Percentiles rank a stretch among this genome's conserved stretches.
These are phyloP conservation scores for Cubamyces sp. DNA, from an alignment of 768 basidiomycete species.

Conservation along the genomic window DNA sequence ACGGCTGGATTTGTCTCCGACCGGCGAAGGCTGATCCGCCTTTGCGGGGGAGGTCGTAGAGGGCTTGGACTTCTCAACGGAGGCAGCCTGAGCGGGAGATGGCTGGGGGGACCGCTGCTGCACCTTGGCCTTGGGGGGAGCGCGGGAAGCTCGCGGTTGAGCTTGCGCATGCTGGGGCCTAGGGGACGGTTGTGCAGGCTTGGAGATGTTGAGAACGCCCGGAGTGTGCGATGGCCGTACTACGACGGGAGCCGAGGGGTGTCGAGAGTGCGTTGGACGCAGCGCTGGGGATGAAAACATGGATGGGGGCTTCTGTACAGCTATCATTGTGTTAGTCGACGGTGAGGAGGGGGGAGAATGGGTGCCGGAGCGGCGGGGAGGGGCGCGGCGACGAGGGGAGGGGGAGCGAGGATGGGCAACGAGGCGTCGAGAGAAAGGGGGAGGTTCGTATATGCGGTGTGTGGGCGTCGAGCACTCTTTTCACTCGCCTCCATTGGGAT, in stretches of 20 bases:
- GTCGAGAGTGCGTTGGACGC: slow-evolving; percentile 54
- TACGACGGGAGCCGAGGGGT: slow-evolving; percentile 71
- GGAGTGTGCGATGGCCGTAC: slow-evolving; percentile 75
- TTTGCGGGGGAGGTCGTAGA: slow-evolving; percentile 26
- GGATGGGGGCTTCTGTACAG: slow-evolving; percentile 44
- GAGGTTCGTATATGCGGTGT: slow-evolving; percentile 26
- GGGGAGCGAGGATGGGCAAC: slow-evolving; percentile 25
- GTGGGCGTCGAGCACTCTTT: slow-evolving; percentile 13
- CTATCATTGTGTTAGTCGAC: slow-evolving; percentile 41
- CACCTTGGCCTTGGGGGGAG: slow-evolving; percentile 43
- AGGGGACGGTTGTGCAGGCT: slow-evolving; percentile 45
- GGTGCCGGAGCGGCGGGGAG: slow-evolving; percentile 29
- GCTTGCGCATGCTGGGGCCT: slow-evolving; percentile 44
- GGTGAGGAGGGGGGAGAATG: slow-evolving; percentile 21
- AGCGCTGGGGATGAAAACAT: slow-evolving; percentile 35
- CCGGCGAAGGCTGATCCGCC: slow-evolving; percentile 19
- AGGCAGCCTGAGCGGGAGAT: slow-evolving; percentile 32
- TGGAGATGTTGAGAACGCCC: slow-evolving; percentile 72
- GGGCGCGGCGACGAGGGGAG: slow-evolving; percentile 31
- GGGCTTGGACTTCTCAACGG: slow-evolving; percentile 36
- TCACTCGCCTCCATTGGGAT: slow-evolving; percentile 16
- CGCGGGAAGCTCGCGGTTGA: slow-evolving; percentile 38
- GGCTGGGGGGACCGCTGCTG: slow-evolving; percentile 34
- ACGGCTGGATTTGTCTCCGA: slow-evolving; percentile 37
- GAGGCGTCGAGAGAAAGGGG: slow-evolving; percentile 28